A percentile compares a stretch with the other conserved stretches of the same genome.
These are phyloP conservation scores for Aspergillus nomiae DNA, from an alignment of 2,329 filamentous ascomycete genomes.

Conservation along the genomic window DNA sequence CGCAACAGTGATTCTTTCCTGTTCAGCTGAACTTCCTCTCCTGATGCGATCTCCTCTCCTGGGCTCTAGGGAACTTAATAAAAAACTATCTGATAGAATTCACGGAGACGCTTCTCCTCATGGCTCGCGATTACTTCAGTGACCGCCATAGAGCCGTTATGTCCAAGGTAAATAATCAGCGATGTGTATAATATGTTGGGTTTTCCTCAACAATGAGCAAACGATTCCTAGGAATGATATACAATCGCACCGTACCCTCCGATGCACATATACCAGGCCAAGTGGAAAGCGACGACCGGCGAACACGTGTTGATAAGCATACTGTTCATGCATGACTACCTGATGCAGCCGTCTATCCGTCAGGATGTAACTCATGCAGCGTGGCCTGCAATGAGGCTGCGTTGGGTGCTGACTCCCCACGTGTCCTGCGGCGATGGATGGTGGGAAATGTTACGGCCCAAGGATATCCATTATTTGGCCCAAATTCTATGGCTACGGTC, in stretches of 20 bases:
- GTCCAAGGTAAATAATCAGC: background rate
- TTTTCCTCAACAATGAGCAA: background rate
- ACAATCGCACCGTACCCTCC: background rate
- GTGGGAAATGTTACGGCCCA: background rate
- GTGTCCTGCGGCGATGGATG: background rate
- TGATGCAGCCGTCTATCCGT: background rate
- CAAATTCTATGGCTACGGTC: background rate
- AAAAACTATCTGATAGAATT: background rate
- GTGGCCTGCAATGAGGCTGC: background rate
- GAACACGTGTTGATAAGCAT: background rate
- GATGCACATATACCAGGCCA: background rate
- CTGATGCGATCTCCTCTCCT: background rate
- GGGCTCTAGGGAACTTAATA: background rate
- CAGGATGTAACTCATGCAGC: background rate
- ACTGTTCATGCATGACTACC: background rate
- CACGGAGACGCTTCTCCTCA: background rate
- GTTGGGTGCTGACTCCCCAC: background rate
- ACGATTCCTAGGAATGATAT: background rate
- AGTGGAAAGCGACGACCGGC: background rate
- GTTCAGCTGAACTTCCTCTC: background rate
- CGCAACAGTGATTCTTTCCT: background rate
- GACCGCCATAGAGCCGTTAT: background rate
- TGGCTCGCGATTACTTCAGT: background rate
- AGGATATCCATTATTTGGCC: background rate
- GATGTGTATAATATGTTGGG: background rate